A percentile compares a stretch with the other conserved stretches of the same genome.
Evolutionary conservation across 306 rosid genomes (phyloP).

Genomic region (Fragaria iinumae): DNA sequence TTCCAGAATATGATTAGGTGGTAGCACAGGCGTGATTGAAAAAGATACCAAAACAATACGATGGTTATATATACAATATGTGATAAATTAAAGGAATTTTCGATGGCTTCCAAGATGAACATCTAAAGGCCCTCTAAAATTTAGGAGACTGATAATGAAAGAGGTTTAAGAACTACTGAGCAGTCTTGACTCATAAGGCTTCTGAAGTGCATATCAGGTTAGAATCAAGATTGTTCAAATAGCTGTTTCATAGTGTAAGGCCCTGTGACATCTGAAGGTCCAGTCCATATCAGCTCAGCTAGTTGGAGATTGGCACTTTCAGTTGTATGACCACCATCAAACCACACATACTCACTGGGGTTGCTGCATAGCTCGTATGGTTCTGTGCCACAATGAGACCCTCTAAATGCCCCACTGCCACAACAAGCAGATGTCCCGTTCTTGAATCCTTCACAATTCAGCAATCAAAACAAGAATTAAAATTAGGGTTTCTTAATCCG

Average conservation of each 20-base stretch:
- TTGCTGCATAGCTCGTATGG: conserved; percentile 28
- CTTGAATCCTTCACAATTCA: conserved; percentile 27
- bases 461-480: neutral
- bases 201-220: neutral
- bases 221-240: conserved; percentile 9
- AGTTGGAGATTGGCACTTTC: conserved; percentile 30
- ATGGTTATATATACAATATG: neutral
- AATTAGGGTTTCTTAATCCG: neutral
- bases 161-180: no score
- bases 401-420: conserved; percentile 40
- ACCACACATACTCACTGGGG: conserved; percentile 34
- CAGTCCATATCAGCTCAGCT: conserved; percentile 36
- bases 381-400: conserved; percentile 24
- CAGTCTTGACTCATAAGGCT: neutral
- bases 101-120: neutral
- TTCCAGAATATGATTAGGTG: neutral
- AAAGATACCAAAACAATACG: neutral
- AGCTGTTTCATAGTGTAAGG: conserved; percentile 35
- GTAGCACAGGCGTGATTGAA: neutral
- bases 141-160: neutral
- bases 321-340: conserved; percentile 35
- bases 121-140: neutral
- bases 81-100: neutral
- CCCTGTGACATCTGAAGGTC: conserved; percentile 16
- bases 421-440: conserved; percentile 38